Base-by-base conservation (phyloP, 2,329 filamentous ascomycete genomes). In the Mariannaea elegans region DNA sequence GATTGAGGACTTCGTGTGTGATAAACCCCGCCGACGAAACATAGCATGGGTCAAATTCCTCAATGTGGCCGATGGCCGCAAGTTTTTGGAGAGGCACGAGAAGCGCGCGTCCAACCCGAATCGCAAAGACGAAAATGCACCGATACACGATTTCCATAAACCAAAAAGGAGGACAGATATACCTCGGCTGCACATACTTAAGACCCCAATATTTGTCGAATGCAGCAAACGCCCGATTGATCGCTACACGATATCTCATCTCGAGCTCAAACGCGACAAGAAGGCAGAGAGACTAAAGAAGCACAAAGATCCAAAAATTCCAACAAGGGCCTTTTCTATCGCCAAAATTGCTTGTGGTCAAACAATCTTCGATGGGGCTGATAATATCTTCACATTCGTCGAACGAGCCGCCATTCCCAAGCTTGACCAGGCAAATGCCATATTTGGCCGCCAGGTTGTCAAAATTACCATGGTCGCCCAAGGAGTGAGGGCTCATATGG, bases 1-100 rank as follows among this genome's bases (percentile, higher is more conserved):
- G 1, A 82, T 86, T 46, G 24, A 59, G 1, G 73, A 80, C 7
- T 86, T 78, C 73, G 52, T 53, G 0, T 83, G 78, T 61, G 72
- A 81, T 1, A 85, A 84, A 59, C 69, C 73, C 1, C 70, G 67
- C 2, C 67, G 69, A 3, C 78, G 71, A 18, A 41, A 36, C 0
- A 66, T 71, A 16, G 83, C 75, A 3, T 77, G 72, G 50, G 61
- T 85, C 44, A 78, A 75, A 0, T 86, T 86, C 50, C 73, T 81
- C 2, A 24, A 74, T 1, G 42, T 45, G 0, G 14, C 52, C 0
- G 78, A 87, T 4, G 83, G 77, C 8, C 36, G 67, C 0, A 70
- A 44, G 0, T 87, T 87, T 49, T 71, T 87, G 1, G 16, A 58
- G 0, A 65, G 53, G 0, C 74, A 82, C 32, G 72, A 68, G 27